phyloP scores from a whole-genome alignment of 2,329 filamentous ascomycete genomes.

The Stagonosporopsis rhizophila region DNA sequence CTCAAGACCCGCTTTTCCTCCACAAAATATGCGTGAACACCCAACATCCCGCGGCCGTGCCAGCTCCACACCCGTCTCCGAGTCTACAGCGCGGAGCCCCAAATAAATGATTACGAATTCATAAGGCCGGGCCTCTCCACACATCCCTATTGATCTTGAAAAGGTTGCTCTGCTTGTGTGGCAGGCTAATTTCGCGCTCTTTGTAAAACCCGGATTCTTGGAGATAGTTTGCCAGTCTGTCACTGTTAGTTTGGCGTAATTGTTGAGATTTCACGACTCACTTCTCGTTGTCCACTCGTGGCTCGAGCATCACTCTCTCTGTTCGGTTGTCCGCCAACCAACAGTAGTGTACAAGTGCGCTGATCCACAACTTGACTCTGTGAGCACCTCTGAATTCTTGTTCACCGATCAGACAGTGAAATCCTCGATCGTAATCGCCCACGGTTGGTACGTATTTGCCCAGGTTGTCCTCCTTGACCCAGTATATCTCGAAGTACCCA shows the following conservation, averaged over 20 bases:
- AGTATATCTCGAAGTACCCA: slow-evolving; percentile 97
- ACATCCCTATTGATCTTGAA: slow-evolving; percentile 80
- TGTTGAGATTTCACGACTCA: slow-evolving; percentile 55
- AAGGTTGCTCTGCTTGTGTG: slow-evolving; percentile 90
- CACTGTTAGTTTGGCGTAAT: slow-evolving; percentile 17
- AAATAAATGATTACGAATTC: slow-evolving; percentile 6
- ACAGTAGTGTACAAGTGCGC: slow-evolving; percentile 85
- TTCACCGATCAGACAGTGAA: slow-evolving; percentile 90
- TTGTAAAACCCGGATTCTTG: slow-evolving; percentile 80
- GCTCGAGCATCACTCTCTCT: slow-evolving; percentile 83
- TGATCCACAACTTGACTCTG: slow-evolving; percentile 80
- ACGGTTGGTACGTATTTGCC: slow-evolving; percentile 72
- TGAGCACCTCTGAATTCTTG: slow-evolving; percentile 86
- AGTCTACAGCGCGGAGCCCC: slow-evolving; percentile 14
- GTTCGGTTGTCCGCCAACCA: slow-evolving; percentile 80
- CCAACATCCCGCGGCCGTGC: slow-evolving; percentile 21
- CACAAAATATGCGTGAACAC: slow-evolving; percentile 25
- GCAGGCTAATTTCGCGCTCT: slow-evolving; percentile 83
- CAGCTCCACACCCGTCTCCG: slow-evolving; percentile 11
- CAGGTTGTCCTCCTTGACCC: slow-evolving; percentile 90
- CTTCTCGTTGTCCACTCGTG: slow-evolving; percentile 89
- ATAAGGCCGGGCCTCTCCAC: slow-evolving; percentile 61
- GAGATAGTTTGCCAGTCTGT: slow-evolving; percentile 73
- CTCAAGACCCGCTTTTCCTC: slow-evolving; percentile 29
- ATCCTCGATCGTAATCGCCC: slow-evolving; percentile 83